Percentiles rank a stretch among this genome's conserved stretches.
phyloP scores from a whole-genome alignment of 2,329 filamentous ascomycete genomes.

The Lachnellula hyalina region DNA sequence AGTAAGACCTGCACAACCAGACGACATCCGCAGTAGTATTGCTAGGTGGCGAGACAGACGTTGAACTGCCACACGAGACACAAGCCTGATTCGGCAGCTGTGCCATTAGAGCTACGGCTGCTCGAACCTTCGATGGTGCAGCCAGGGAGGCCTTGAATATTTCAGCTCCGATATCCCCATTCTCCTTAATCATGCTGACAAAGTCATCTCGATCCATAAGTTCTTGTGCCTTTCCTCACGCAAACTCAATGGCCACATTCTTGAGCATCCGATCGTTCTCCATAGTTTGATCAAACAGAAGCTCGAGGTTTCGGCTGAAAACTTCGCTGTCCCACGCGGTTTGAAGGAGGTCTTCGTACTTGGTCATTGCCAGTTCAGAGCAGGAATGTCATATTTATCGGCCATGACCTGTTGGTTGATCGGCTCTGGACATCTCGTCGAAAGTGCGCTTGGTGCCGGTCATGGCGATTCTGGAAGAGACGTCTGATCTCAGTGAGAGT shows the following conservation, averaged over 20 bases:
- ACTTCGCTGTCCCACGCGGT: constrained; percentile 6
- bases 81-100: background rate
- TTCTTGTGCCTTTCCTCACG: constrained; percentile 1
- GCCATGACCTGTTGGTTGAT: constrained; percentile 5
- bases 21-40: background rate
- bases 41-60: background rate
- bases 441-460: background rate
- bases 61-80: background rate
- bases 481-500: background rate
- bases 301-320: constrained; percentile 5
- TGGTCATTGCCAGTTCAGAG: constrained; percentile 11
- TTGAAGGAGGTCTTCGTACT: constrained; percentile 4
- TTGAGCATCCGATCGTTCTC: constrained; percentile 9
- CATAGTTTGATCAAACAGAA: constrained; percentile 10
- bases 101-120: background rate
- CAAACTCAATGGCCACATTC: constrained; percentile 7
- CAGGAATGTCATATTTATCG: constrained; percentile 19
- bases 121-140: too few species aligned
- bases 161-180: constrained; percentile 9
- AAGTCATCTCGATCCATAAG: constrained; percentile 14
- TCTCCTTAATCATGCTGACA: constrained; percentile 5
- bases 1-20: background rate
- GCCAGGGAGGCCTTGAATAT: background rate
- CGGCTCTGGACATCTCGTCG: background rate
- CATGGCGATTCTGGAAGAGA: background rate